Percentiles rank a stretch among this genome's conserved stretches.
phyloP scores from a whole-genome alignment of 1,284 basidiomycete genomes.

The Apiotrichum mycotoxinovorans region DNA sequence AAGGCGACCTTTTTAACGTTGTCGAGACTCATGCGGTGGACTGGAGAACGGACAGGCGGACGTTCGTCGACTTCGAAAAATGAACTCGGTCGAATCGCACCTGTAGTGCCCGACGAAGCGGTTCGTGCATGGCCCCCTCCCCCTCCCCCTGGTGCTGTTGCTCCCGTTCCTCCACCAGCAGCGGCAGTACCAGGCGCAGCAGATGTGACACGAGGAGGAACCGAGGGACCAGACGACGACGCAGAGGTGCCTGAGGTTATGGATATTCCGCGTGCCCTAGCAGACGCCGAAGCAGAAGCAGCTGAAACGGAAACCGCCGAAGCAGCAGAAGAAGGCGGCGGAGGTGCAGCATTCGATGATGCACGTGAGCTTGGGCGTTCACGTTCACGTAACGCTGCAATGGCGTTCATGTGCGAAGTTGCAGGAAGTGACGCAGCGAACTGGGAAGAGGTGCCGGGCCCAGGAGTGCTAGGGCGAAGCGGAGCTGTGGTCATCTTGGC shows the following conservation, averaged over 20 bases:
- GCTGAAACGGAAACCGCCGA: neutral
- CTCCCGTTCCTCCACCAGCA: neutral
- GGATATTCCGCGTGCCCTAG: neutral
- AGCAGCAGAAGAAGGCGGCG: neutral
- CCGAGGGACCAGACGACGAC: neutral
- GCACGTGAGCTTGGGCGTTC: neutral
- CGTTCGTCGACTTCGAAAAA: constrained; percentile 8
- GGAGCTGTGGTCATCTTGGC: neutral
- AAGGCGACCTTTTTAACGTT: constrained; percentile 22
- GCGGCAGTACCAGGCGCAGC: no score
- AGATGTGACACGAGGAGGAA: neutral
- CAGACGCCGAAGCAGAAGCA: neutral
- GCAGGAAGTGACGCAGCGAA: neutral
- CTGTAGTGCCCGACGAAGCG: neutral
- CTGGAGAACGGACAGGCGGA: constrained; percentile 3
- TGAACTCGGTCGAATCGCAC: neutral
- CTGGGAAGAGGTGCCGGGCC: neutral
- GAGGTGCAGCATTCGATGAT: neutral
- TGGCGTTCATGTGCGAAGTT: neutral
- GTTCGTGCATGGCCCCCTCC: neutral
- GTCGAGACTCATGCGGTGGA: constrained; percentile 13
- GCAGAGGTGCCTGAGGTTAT: constrained; percentile 3
- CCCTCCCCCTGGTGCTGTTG: neutral
- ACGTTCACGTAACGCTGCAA: neutral
- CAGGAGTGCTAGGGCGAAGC: neutral